Evolutionary conservation across 2,329 filamentous ascomycete genomes (phyloP), one percentile per base, ranked within the genome.

Genomic region (Stemphylium lycopersici): DNA sequence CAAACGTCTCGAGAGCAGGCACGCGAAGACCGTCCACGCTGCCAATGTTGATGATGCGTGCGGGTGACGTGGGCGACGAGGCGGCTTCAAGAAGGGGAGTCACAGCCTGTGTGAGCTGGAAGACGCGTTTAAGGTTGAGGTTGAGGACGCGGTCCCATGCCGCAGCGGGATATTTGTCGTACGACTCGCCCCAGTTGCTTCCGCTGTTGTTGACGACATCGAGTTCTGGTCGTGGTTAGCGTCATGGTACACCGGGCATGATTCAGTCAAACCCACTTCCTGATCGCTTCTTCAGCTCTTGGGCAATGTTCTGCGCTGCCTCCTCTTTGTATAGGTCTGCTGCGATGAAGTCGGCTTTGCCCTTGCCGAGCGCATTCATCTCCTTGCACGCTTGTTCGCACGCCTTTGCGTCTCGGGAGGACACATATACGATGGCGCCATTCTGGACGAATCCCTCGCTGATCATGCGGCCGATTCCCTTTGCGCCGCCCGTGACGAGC

Each of bases 381-480:
- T 84, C 84, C 1, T 84, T 83, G 29, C 77, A 82, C 15, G 87
- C 84, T 42, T 88, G 79, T 66, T 80, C 78, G 74, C 86, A 86
- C 22, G 79, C 77, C 38, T 84, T 85, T 13, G 84, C 85, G 29
- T 88, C 87, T 20, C 85, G 81, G 5, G 85, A 88, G 5, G 85
- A 86, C 58, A 91, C 87, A 78, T 90, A 90, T 5, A 90, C 88
- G 58, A 83, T 88, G 13, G 80, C 81, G 52, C 86, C 85, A 73
- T 87, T 88, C 52, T 78, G 70, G n/a, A 88, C 80, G 73, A 87
- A 88, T 52, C 85, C 87, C 52, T 85, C 79, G 29, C 84, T 83
- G 59, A 89, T 89, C 86, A 89, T 89, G 55, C 83, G 83, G 13
- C 87, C 87, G 59, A 89, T 84, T 60, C 86, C 86, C 68, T 87